Conservation (phyloP, 768 basidiomycete species). For the Lentinula edodes region DNA sequence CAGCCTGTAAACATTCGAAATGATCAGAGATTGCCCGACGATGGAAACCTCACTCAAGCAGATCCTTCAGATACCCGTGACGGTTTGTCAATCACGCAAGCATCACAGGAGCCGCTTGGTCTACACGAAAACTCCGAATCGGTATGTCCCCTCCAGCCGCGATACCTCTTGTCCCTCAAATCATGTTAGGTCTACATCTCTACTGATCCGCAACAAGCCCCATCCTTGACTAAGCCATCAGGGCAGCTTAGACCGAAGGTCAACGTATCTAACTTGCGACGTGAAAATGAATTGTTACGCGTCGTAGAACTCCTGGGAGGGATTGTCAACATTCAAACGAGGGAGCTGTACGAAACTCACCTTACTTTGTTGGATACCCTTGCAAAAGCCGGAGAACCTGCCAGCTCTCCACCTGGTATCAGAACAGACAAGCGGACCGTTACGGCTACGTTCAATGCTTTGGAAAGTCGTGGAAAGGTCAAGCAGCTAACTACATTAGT, state of each 20-base stretch:
- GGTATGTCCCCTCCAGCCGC: background rate
- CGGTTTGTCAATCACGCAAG: background rate
- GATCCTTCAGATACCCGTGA: background rate
- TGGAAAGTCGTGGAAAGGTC: conserved; percentile 64
- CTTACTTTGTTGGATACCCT: conserved; percentile 54
- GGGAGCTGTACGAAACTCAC: conserved; percentile 68
- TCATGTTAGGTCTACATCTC: background rate
- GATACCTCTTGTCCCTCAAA: background rate
- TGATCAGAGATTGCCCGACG: background rate
- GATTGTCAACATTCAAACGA: conserved; percentile 57
- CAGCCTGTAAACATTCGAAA: background rate
- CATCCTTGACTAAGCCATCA: background rate
- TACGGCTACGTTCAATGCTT: conserved; percentile 46
- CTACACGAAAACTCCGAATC: background rate
- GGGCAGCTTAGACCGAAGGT: conserved; percentile 27
- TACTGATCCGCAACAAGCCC: background rate
- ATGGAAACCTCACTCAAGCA: background rate
- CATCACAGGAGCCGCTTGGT: background rate
- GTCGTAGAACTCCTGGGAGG: conserved; percentile 65
- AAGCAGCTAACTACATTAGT: conserved; percentile 67
- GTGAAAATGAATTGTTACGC: conserved; percentile 74
- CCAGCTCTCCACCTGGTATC: conserved; percentile 65
- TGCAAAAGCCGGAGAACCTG: conserved; percentile 54
- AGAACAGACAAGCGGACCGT: conserved; percentile 73
- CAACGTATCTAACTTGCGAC: conserved; percentile 73